A percentile compares a stretch with the other conserved stretches of the same genome.
Conservation (phyloP, 768 basidiomycete genomes). For the Symmetrospora coprosmae region DNA sequence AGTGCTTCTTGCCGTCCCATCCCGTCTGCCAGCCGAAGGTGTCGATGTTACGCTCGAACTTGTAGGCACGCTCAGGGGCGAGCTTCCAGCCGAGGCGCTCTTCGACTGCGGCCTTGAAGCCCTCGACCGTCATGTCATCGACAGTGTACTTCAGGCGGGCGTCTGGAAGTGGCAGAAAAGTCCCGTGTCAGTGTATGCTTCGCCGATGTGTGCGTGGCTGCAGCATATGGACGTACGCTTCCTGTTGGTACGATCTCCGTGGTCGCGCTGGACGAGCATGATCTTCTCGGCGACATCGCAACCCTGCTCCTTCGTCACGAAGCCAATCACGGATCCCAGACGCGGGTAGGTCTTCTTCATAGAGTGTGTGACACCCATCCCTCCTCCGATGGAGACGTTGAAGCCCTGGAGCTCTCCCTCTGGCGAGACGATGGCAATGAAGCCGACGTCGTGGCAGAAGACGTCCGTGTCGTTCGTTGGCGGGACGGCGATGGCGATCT, state of each 20-base stretch:
- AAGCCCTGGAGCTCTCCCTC: conserved; percentile 71
- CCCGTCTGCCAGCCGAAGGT: conserved; percentile 87
- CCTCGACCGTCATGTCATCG: conserved; percentile 79
- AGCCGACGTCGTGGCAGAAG: conserved; percentile 79
- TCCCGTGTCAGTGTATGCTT: background rate
- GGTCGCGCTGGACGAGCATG: conserved; percentile 83
- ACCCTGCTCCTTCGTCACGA: conserved; percentile 78
- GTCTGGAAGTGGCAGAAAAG: conserved; percentile 33
- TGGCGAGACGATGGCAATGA: conserved; percentile 72
- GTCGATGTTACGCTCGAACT: conserved; percentile 79
- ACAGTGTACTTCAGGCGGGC: conserved; percentile 92
- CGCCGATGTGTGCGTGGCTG: background rate
- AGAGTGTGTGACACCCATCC: conserved; percentile 98
- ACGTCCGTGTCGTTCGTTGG: conserved; percentile 93
- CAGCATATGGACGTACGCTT: conserved; percentile 45
- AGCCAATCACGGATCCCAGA: conserved; percentile 71
- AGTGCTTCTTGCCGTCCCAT: conserved; percentile 75
- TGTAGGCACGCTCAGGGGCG: conserved; percentile 56
- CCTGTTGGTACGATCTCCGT: conserved; percentile 75
- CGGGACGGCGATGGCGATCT: conserved; percentile 88
- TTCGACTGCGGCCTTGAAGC: conserved; percentile 81
- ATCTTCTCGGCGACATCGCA: conserved; percentile 76
- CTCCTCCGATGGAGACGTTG: conserved; percentile 86
- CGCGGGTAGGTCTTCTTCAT: conserved; percentile 99
- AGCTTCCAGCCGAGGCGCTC: conserved; percentile 66